phyloP scores from a whole-genome alignment of 106 monocot species.

The Chionographis japonica region DNA sequence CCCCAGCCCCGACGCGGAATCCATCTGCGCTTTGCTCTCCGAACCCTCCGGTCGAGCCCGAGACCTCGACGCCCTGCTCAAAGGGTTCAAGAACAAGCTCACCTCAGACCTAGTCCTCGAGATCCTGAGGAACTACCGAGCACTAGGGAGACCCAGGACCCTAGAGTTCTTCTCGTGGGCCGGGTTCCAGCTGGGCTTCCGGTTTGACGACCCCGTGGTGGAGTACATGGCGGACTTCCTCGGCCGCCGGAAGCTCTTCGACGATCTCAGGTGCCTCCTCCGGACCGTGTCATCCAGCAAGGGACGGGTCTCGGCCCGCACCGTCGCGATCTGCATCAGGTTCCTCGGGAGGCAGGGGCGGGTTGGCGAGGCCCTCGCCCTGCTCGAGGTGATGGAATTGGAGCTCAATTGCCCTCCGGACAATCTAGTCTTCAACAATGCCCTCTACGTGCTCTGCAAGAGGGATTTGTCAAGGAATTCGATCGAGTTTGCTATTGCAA shows the following conservation, averaged over 20 bases:
- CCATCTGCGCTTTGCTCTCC: conserved; percentile 21
- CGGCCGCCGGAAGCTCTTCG: conserved; percentile 35
- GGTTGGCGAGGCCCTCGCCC: conserved; percentile 18
- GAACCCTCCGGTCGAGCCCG: neutral
- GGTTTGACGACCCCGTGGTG: conserved; percentile 31
- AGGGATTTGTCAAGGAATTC: conserved; percentile 5
- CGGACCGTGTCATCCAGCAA: conserved; percentile 12
- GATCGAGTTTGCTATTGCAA: conserved; percentile 19
- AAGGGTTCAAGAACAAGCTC: conserved; percentile 14
- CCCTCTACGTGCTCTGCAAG: conserved; percentile 37
- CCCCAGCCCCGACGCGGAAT: conserved; percentile 5
- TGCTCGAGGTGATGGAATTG: conserved; percentile 27
- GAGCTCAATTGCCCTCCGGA: conserved; percentile 28
- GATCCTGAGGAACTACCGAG: conserved; percentile 16
- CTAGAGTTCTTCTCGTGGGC: conserved; percentile 48
- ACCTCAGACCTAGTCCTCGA: conserved; percentile 21
- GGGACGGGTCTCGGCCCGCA: conserved; percentile 18
- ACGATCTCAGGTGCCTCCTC: conserved; percentile 37
- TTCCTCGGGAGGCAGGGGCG: conserved; percentile 35
- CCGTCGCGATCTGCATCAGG: conserved; percentile 23
- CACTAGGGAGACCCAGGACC: conserved; percentile 20
- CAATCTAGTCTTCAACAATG: conserved; percentile 36
- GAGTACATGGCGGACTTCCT: conserved; percentile 49
- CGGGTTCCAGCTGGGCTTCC: conserved; percentile 27
- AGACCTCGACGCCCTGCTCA: conserved; percentile 15